Evolutionary conservation across 1,284 basidiomycete species (phyloP), one percentile per base, ranked within the genome.

Genomic region (Ceratobasidium sp.): DNA sequence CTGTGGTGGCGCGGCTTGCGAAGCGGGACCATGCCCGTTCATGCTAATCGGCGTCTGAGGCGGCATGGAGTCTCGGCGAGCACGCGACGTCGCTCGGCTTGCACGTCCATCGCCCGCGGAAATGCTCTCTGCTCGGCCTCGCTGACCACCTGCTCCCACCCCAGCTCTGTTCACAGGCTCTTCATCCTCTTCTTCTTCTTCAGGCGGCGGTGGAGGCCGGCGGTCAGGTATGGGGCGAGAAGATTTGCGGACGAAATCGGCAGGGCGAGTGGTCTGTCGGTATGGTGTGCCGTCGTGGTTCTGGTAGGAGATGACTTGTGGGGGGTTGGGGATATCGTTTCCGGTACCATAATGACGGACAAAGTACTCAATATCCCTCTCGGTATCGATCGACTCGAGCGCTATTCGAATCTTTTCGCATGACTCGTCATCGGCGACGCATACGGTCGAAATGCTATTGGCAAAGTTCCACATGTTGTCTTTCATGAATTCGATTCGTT

Each of bases 381-480:
- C 88, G 0, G 90, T 85, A 74, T 95, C 93, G 76, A 94, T 85
- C 72, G 88, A 87, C 78, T 96, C 93, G 29, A 95, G 84, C 10
- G 90, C 84, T 34, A 94, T 83, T 56, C 95, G 85, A 56, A 95
- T 83, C 56, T 89, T 86, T 79, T 98, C 95, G 78, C 95, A 96
- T 1, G 93, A 93, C 94, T 97, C 94, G 77, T 99, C 97, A 77
- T 99, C 96, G 22, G 89, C 84, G 13, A 99, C 96, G 76, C 97
- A 99, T 29, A 98, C 92, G 6, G 93, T 93, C 3, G 95, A 97
- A 22, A 98, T 90, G 0, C 91, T 90, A 78, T 99, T 99, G 1
- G 96, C 95, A 77, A 94, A 98, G 34, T 89, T 88, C 96, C 96
- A 99, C 77, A 97, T 84, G 74, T 94, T 93, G 77, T 96, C 92